These are phyloP conservation scores for Cyanophora paradoxa DNA, from an alignment of 78 protist species.

Conservation along the genomic window DNA sequence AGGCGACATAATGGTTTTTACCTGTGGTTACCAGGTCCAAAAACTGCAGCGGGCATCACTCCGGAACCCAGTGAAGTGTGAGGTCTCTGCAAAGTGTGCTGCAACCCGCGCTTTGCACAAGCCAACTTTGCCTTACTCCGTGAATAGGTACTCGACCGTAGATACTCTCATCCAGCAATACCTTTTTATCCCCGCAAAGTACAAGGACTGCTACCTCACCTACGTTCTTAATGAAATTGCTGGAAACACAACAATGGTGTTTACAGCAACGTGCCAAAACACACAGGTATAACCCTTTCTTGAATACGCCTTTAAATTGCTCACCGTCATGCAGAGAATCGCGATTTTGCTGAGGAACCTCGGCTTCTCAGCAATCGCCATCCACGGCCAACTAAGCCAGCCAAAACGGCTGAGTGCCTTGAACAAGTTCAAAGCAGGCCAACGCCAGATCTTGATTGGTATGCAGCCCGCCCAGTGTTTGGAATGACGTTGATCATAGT, in stretches of 20 bases:
- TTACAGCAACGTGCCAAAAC: slow-evolving; percentile 41
- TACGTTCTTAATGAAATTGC: slow-evolving; percentile 59
- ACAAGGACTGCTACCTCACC: slow-evolving; percentile 75
- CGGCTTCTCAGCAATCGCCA: slow-evolving; percentile 81
- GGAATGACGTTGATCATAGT: neutral
- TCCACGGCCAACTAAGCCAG: slow-evolving; percentile 79
- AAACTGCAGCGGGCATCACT: slow-evolving; percentile 89
- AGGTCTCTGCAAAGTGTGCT: slow-evolving; percentile 15
- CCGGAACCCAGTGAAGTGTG: slow-evolving; percentile 71
- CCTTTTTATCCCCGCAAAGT: slow-evolving; percentile 79
- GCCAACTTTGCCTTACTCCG: too few relatives aligned
- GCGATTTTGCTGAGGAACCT: slow-evolving; percentile 60
- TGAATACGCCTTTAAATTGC: neutral
- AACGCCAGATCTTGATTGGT: neutral
- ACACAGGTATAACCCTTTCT: neutral
- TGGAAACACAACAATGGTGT: slow-evolving; percentile 74
- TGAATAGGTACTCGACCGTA: too few relatives aligned
- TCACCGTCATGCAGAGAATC: slow-evolving; percentile 35
- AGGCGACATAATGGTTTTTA: too few relatives aligned
- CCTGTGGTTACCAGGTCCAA: too few relatives aligned
- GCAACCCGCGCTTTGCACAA: too few relatives aligned
- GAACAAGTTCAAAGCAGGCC: slow-evolving; percentile 31
- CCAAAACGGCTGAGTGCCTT: slow-evolving; percentile 31
- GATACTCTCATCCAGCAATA: slow-evolving; percentile 74
- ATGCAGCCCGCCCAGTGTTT: neutral